Base-by-base conservation (phyloP, 2,329 filamentous ascomycete genomes). In the Talaromyces funiculosus region DNA sequence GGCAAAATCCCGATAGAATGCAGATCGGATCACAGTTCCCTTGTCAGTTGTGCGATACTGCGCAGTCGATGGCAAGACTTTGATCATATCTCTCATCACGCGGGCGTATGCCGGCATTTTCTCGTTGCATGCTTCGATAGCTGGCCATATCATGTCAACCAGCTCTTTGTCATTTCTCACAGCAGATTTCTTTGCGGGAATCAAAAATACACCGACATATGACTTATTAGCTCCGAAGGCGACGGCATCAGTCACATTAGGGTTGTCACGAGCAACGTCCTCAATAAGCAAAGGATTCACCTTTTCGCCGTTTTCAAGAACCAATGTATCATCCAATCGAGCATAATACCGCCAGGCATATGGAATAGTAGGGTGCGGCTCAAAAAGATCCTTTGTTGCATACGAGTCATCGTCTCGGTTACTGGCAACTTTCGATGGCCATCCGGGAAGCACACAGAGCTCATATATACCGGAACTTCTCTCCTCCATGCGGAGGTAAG, bases 41-140 rank as follows among this genome's bases (percentile, higher is more conserved):
- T 86, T 85, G 62, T 85, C 83, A 1, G 83, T 85, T 37, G 69
- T 71, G 1, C 81, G 76, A 63, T 82, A 85, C 2, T 68, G 63
- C 4, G 75, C 76, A 0, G 77, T 79, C 0, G 73, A 63, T 0
- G 77, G 73, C 2, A 84, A 69, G 2, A 85, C 67, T 0, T 79
- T 68, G 0, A 87, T 72, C 67, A 86, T 77, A 3, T 84, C 82
- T 16, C 71, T 76, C 0, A 79, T 79, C 1, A 86, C 78, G 9
- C 78, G 77, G 0, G 80, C 80, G 64, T 84, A 87, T 0, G 78
- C 79, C 63, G 79, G 82, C 20, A 77, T 78, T 14, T 71, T 66
- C 0, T 73, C 66, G 61, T 87, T 86, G 0, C 81, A 82, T 3
- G 73, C 73, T 53, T 82, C 73, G 0, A 87, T 74, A 0, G 76